These are phyloP conservation scores for Rubia peregrina DNA, from an alignment of 305 asterid species.

Conservation along the genomic window DNA sequence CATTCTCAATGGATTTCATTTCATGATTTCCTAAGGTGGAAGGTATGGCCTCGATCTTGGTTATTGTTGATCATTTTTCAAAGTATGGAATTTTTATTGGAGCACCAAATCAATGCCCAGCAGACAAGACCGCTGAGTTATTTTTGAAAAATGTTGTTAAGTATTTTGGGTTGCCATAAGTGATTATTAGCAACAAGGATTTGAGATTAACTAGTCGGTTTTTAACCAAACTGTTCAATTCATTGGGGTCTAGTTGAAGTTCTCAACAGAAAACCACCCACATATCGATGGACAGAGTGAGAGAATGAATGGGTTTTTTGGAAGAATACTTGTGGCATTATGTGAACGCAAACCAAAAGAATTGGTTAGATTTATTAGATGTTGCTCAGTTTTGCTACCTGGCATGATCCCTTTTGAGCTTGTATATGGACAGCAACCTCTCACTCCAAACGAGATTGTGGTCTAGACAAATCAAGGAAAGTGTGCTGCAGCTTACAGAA, in stretches of 20 bases:
- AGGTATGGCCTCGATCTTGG: background rate
- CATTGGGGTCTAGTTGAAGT: background rate
- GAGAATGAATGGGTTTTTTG: background rate
- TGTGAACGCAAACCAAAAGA: background rate
- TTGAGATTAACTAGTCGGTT: background rate
- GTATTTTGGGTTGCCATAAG: background rate
- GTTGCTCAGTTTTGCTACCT: background rate
- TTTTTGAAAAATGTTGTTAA: background rate
- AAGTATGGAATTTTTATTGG: background rate
- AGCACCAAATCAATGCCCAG: background rate
- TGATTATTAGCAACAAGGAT: background rate
- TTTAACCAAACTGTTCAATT: background rate
- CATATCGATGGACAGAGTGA: background rate
- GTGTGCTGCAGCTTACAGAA: background rate
- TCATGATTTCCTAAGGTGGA: background rate
- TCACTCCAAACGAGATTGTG: background rate
- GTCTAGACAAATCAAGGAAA: background rate
- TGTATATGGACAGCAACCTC: background rate
- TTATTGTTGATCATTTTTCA: background rate
- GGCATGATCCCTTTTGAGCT: background rate
- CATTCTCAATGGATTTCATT: slow-evolving; percentile 7
- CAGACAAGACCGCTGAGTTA: background rate
- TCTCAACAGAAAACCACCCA: background rate
- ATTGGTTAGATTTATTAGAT: background rate
- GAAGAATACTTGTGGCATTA: background rate